Conservation (phyloP, 441 rosid species). For the Capsella rubella region DNA sequence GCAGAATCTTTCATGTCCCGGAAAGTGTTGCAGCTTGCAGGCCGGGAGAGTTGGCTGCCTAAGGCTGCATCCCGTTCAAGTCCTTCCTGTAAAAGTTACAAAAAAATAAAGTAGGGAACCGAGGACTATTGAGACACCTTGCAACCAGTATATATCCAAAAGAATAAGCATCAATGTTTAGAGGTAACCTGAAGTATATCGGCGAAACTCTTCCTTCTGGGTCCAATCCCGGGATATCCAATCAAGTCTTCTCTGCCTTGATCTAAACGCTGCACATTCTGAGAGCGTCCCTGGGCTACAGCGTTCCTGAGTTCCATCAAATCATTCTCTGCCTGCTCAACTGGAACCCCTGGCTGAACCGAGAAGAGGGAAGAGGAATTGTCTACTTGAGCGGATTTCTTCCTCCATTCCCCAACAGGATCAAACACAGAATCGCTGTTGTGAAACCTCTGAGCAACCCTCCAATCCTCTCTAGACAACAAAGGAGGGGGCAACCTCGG, state of each 20-base stretch:
- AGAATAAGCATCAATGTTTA: slow-evolving; percentile 5
- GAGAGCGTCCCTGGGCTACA: slow-evolving; percentile 48
- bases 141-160: slow-evolving; percentile 2
- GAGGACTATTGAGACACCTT: neutral
- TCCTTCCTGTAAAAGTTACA: slow-evolving; percentile 69
- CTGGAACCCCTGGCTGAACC: slow-evolving; percentile 70
- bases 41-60: slow-evolving; percentile 65
- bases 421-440: slow-evolving; percentile 62
- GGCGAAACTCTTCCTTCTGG: slow-evolving; percentile 94
- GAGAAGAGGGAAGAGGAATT: slow-evolving; percentile 70
- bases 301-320: slow-evolving; percentile 70
- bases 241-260: slow-evolving; percentile 53
- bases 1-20: slow-evolving; percentile 60
- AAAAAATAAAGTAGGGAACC: slow-evolving; percentile 13
- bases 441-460: slow-evolving; percentile 83
- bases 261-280: slow-evolving; percentile 60
- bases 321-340: slow-evolving; percentile 71
- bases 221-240: slow-evolving; percentile 62
- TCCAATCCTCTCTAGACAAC: slow-evolving; percentile 93
- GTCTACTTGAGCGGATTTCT: slow-evolving; percentile 49
- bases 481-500: slow-evolving; percentile 90
- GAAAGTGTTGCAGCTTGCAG: slow-evolving; percentile 76
- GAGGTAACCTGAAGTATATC: slow-evolving; percentile 87
- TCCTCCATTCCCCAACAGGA: slow-evolving; percentile 64
- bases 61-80: slow-evolving; percentile 65